Evolutionary conservation across 768 basidiomycete genomes (phyloP).

Genomic region (Boletus rufocinnamomeus): DNA sequence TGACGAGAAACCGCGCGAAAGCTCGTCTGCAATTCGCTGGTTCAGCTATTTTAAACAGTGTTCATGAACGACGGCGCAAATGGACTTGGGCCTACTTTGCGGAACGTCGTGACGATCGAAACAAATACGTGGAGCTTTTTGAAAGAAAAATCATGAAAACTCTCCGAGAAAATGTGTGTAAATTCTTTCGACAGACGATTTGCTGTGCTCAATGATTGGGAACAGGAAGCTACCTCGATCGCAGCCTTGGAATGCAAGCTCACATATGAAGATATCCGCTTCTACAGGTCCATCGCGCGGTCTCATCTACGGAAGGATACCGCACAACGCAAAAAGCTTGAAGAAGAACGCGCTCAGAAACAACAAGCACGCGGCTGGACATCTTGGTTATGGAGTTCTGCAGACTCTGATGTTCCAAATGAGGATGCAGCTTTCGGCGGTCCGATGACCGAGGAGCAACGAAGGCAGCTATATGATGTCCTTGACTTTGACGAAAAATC

Average conservation of each 20-base stretch:
- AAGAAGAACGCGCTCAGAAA: constrained; percentile 67
- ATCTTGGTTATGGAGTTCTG: constrained; percentile 85
- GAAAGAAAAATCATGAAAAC: constrained; percentile 66
- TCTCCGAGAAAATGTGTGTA: constrained; percentile 55
- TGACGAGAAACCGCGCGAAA: constrained; percentile 57
- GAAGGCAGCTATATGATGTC: constrained; percentile 84
- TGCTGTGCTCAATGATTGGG: background rate
- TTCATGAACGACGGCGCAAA: constrained; percentile 77
- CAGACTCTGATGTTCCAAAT: constrained; percentile 37
- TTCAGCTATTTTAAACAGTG: constrained; percentile 75
- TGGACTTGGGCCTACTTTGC: constrained; percentile 95
- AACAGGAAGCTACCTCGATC: constrained; percentile 54
- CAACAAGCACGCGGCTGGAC: constrained; percentile 59
- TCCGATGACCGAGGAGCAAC: constrained; percentile 86
- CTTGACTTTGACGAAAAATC: constrained; percentile 92
- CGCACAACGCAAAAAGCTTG: constrained; percentile 60
- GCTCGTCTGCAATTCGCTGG: constrained; percentile 79
- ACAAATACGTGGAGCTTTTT: constrained; percentile 81
- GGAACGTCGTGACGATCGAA: constrained; percentile 85
- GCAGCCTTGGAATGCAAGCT: constrained; percentile 78
- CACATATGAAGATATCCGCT: constrained; percentile 92
- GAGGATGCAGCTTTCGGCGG: constrained; percentile 62
- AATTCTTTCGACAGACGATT: background rate
- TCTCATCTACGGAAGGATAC: constrained; percentile 86
- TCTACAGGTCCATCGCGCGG: constrained; percentile 94